These are phyloP conservation scores for Capniomyces stellatus DNA, from an alignment of 371 early-diverging fungal genomes.

Conservation along the genomic window DNA sequence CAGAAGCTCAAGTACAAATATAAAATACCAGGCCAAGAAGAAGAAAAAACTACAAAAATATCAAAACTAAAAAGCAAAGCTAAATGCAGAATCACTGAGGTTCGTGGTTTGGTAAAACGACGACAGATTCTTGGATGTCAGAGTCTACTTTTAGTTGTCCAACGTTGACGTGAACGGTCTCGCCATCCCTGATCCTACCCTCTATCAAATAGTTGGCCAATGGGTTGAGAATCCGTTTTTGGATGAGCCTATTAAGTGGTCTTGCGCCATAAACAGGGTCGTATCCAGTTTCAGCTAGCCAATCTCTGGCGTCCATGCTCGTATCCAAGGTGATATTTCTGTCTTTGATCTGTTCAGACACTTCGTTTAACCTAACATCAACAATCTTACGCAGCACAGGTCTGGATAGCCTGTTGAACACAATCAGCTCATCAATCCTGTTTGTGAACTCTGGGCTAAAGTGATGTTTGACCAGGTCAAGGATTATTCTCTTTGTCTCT, in stretches of 20 bases:
- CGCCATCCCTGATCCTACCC: slow-evolving; percentile 48
- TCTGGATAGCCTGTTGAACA: slow-evolving; percentile 65
- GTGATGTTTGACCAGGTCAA: slow-evolving; percentile 47
- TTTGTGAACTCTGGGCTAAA: slow-evolving; percentile 86
- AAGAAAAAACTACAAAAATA: no score
- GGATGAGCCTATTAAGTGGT: slow-evolving; percentile 64
- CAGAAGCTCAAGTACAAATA: no score
- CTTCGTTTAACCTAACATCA: slow-evolving; percentile 57
- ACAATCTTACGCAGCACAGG: slow-evolving; percentile 57
- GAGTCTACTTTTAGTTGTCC: neutral
- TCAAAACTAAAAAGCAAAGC: no score
- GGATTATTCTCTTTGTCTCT: neutral
- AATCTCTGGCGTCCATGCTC: slow-evolving; percentile 44
- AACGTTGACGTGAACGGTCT: slow-evolving; percentile 27
- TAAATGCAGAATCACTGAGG: no score
- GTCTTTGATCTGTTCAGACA: slow-evolving; percentile 51
- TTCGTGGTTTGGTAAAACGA: neutral
- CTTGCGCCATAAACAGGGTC: slow-evolving; percentile 76
- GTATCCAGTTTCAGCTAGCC: slow-evolving; percentile 61
- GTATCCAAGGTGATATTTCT: slow-evolving; percentile 49
- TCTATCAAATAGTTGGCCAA: slow-evolving; percentile 58
- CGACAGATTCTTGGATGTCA: neutral
- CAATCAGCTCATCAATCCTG: slow-evolving; percentile 71
- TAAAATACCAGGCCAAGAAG: no score
- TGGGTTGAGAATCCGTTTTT: slow-evolving; percentile 59